Evolutionary conservation across 192 early-diverging fungal genomes (phyloP).

Genomic region (Funneliformis mosseae): DNA sequence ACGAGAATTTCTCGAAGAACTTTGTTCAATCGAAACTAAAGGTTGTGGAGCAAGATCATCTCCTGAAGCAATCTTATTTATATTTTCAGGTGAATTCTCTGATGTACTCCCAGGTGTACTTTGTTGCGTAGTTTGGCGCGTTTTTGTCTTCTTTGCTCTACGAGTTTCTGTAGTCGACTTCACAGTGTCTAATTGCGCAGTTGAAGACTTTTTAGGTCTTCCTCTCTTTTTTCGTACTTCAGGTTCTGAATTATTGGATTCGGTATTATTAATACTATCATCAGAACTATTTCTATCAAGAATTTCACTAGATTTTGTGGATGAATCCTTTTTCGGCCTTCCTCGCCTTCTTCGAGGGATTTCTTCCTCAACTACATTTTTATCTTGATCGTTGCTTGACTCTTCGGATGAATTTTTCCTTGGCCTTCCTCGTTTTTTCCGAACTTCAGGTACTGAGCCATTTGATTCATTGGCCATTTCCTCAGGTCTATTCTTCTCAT

Average conservation of each 20-base stretch:
- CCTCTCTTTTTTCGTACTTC: slow-evolving; percentile 4
- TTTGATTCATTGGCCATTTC: neutral
- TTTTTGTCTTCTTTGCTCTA: neutral
- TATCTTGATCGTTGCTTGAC: neutral
- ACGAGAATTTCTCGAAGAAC: neutral
- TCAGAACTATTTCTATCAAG: neutral
- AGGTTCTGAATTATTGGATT: neutral
- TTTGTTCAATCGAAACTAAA: neutral
- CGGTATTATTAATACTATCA: neutral
- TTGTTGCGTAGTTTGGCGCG: neutral
- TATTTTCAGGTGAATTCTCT: neutral
- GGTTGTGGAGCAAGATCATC: neutral
- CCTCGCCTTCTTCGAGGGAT: neutral
- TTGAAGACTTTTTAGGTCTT: slow-evolving; percentile 6
- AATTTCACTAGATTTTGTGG: neutral
- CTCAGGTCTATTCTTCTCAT: neutral
- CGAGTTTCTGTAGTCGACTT: neutral
- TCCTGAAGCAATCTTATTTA: neutral
- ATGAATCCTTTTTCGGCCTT: neutral
- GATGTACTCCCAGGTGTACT: neutral
- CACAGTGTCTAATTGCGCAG: neutral
- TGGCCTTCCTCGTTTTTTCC: slow-evolving; percentile 7
- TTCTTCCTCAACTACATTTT: neutral
- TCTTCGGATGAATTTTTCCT: neutral
- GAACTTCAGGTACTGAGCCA: neutral